Base-by-base conservation (phyloP, 345 rosid genomes). In the Syzygium jambos region DNA sequence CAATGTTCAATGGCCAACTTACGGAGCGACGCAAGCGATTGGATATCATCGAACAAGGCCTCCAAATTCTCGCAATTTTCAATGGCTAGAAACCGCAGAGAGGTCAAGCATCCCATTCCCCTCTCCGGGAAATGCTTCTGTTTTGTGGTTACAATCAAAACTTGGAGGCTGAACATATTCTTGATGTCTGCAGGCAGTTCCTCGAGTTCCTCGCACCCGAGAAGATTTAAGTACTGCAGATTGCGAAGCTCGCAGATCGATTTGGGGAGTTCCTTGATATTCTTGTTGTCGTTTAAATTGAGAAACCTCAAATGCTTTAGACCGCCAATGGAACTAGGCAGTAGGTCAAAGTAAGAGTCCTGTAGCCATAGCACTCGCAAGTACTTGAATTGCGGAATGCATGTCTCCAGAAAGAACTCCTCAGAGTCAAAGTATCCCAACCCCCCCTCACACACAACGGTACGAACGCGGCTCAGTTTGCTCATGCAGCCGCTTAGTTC, bases 291-390 rank as follows among this genome's bases (percentile, higher is more conserved):
- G 4, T 3, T 3, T 22, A 89, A 41, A 59, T 49, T 25, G 14
- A 92, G 88, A 88, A 73, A 90, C 78, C 90, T 90, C 85, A 89
- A 34, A 73, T 87, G 91, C 87, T 87, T 89, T 85, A 88, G n/a
- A 14, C n/a, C 21, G 11, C 89, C 91, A 38, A 87, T 80, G 12
- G 82, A 73, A 17, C 29, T 16, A 3, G 88, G 91, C 16, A 87
- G 52, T 9, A n/a, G 54, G 78, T 87, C 87, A n/a, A 92, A 51
- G 53, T 8, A 17, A 5, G 85, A 88, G 11, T 49, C 13, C 0
- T 7, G 0, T 13, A 92, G 68, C 19, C 85, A 49, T 13, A 89
- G 54, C 25, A 41, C 59, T 41, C 86, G 52, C 73, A 90, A 77
- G 34, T 52, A 80, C 19, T 29, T 51, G 52, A 56, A 88, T 80